A percentile compares a stretch with the other conserved stretches of the same genome.
These are phyloP conservation scores for Pterula multifida DNA, from an alignment of 1,284 basidiomycete genomes.

Conservation along the genomic window DNA sequence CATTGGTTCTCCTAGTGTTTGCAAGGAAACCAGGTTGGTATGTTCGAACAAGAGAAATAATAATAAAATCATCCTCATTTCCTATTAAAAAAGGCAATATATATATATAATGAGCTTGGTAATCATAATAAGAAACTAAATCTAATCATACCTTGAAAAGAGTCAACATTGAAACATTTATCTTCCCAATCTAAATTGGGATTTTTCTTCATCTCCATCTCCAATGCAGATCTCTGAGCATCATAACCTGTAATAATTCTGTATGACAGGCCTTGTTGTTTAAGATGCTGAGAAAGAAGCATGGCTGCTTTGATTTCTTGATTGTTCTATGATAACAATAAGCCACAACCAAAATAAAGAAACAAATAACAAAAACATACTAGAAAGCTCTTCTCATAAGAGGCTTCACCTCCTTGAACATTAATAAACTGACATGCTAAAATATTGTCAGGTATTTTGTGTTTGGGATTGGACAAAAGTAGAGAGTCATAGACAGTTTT, in stretches of 20 bases:
- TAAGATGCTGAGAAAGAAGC: conserved; percentile 32
- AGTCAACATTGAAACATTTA: conserved; percentile 48
- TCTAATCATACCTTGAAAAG: conserved; percentile 35
- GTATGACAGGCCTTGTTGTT: conserved; percentile 29
- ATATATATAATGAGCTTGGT: conserved; percentile 6
- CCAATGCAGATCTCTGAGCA: conserved; percentile 42
- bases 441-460: conserved; percentile 26
- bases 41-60: conserved; percentile 48
- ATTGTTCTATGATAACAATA: conserved; percentile 28
- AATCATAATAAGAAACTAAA: conserved; percentile 26
- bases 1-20: conserved; percentile 44
- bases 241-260: conserved; percentile 65
- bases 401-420: conserved; percentile 26
- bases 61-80: conserved; percentile 48
- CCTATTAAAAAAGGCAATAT: conserved; percentile 25
- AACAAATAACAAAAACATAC: conserved; percentile 19
- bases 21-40: conserved; percentile 32
- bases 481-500: conserved; percentile 42
- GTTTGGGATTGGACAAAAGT: conserved; percentile 35
- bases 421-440: conserved; percentile 42
- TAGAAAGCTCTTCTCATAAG: conserved; percentile 27
- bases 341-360: conserved; percentile 4
- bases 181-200: conserved; percentile 39
- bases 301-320: conserved; percentile 34
- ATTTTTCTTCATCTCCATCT: conserved; percentile 30